Conservation (phyloP, 2,329 filamentous ascomycete species). For the Cladobotryum mycophilum region DNA sequence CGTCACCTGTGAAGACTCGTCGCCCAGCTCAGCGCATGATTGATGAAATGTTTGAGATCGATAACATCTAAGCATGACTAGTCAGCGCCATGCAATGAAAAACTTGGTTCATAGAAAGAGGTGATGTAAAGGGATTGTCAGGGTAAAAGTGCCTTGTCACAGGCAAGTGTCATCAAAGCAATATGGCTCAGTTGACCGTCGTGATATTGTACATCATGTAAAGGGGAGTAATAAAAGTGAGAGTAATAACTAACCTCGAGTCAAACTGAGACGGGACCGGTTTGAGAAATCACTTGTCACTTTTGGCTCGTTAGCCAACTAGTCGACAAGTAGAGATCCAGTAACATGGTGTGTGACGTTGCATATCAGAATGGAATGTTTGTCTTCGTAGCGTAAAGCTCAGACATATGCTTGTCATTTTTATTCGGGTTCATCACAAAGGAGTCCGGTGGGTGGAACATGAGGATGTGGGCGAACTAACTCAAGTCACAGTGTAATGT, state of each 20-base stretch:
- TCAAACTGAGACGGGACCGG: neutral
- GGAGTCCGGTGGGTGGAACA: constrained; percentile 15
- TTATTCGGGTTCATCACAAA: constrained; percentile 76
- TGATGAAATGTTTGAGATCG: too few relatives aligned
- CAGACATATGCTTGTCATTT: constrained; percentile 98
- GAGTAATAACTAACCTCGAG: constrained; percentile 21
- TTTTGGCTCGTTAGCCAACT: constrained; percentile 19
- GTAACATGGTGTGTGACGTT: constrained; percentile 13
- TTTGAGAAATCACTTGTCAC: neutral
- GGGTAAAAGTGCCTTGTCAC: constrained; percentile 36
- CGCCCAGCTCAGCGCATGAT: too few relatives aligned
- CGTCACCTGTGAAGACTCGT: too few relatives aligned
- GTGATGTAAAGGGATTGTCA: constrained; percentile 2
- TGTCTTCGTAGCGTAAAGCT: constrained; percentile 52
- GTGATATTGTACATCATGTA: constrained; percentile 41
- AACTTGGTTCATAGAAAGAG: neutral
- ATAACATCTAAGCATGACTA: too few relatives aligned
- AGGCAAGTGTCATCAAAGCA: constrained; percentile 40
- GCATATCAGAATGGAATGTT: constrained; percentile 29
- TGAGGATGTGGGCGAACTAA: constrained; percentile 18
- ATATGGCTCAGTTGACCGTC: constrained; percentile 44
- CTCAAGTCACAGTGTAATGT: constrained; percentile 3
- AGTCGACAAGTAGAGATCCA: constrained; percentile 11
- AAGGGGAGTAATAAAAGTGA: constrained; percentile 2
- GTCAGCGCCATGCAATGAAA: neutral